These are phyloP conservation scores for Tricholoma sp. DNA, from an alignment of 768 basidiomycete genomes.

Conservation along the genomic window DNA sequence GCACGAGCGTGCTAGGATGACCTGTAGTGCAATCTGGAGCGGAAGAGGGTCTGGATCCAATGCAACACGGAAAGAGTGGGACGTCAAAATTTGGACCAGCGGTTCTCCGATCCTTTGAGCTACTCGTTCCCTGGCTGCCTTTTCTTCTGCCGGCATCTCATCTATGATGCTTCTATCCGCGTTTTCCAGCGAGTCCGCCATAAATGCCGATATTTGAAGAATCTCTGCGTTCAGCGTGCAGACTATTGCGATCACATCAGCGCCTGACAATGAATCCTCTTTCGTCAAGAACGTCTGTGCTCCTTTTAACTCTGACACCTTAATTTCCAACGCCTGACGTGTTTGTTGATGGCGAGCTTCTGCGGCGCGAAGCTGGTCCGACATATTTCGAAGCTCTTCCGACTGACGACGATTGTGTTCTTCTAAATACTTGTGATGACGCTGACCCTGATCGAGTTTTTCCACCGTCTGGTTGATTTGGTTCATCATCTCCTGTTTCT, in stretches of 20 bases:
- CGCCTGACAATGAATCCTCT: slow-evolving; percentile 40
- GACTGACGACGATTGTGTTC: not conserved
- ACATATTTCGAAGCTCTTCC: slow-evolving; percentile 1
- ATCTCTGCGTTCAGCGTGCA: slow-evolving; percentile 45
- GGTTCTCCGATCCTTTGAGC: slow-evolving; percentile 32
- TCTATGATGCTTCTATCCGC: slow-evolving; percentile 3
- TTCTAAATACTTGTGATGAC: not conserved
- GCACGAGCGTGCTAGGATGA: slow-evolving; percentile 24
- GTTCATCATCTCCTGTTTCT: not conserved
- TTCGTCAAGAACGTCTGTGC: slow-evolving; percentile 45
- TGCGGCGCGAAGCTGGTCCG: slow-evolving; percentile 2
- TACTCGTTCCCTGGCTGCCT: slow-evolving; percentile 23
- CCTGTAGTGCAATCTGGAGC: slow-evolving; percentile 30
- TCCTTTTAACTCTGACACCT: slow-evolving; percentile 44
- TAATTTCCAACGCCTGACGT: slow-evolving; percentile 29
- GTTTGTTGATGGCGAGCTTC: slow-evolving; percentile 11
- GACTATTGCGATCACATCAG: slow-evolving; percentile 43
- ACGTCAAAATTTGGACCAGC: slow-evolving; percentile 22
- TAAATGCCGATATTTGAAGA: slow-evolving; percentile 43
- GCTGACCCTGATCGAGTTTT: not conserved
- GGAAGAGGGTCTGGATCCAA: slow-evolving; percentile 12
- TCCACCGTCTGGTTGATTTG: not conserved
- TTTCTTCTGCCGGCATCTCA: slow-evolving; percentile 15
- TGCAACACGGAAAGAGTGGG: not conserved
- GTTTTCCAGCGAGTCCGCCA: slow-evolving; percentile 39